These are phyloP conservation scores for Dacryopinax spathularia DNA, from an alignment of 768 basidiomycete genomes.

Conservation along the genomic window DNA sequence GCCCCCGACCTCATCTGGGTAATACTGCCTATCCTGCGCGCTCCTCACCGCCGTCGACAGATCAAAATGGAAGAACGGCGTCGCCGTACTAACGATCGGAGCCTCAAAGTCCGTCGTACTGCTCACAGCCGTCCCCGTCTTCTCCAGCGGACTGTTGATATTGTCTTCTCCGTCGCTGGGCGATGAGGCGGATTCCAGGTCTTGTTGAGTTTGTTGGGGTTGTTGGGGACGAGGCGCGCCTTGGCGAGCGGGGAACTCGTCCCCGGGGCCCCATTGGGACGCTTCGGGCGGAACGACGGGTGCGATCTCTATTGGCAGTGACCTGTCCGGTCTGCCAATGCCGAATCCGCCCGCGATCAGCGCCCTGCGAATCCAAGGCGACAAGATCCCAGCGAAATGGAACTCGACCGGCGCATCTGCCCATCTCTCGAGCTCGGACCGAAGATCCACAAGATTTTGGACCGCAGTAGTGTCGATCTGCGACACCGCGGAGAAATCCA, in stretches of 20 bases:
- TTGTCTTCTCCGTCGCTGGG: conserved; percentile 16
- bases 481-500: conserved; percentile 80
- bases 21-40: conserved; percentile 39
- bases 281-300: conserved; percentile 45
- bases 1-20: too few species aligned
- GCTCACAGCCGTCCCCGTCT: conserved; percentile 6
- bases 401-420: conserved; percentile 70
- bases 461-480: conserved; percentile 87
- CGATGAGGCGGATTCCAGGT: neutral
- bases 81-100: conserved; percentile 28
- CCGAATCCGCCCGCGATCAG: conserved; percentile 87
- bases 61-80: conserved; percentile 89
- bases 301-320: conserved; percentile 49
- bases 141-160: conserved; percentile 6
- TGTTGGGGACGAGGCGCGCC: conserved; percentile 13
- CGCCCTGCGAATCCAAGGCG: conserved; percentile 86
- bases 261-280: conserved; percentile 25
- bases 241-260: conserved; percentile 14
- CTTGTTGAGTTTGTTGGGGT: too few species aligned
- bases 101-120: conserved; percentile 5
- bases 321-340: conserved; percentile 35
- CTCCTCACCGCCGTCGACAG: conserved; percentile 54
- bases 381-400: conserved; percentile 85
- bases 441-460: conserved; percentile 80
- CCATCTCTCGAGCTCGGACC: conserved; percentile 79